These are phyloP conservation scores for Xylariales sp. DNA, from an alignment of 2,329 filamentous ascomycete species.

Conservation along the genomic window DNA sequence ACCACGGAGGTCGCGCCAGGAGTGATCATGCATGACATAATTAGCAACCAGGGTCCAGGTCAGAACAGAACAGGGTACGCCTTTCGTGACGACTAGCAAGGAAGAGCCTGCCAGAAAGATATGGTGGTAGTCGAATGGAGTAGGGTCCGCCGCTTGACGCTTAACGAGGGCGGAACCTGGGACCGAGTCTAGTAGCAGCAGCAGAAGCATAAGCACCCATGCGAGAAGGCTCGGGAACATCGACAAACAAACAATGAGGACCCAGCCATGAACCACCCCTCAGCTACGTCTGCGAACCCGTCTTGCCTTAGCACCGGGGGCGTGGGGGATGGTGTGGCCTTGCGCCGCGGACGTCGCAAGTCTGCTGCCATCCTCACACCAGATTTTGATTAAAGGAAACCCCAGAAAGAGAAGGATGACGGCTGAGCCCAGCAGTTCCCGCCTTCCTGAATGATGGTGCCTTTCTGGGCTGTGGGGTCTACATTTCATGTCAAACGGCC, in stretches of 20 bases:
- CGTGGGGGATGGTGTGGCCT: too few species aligned
- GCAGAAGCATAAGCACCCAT: too few species aligned
- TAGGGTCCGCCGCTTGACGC: slow-evolving; percentile 5
- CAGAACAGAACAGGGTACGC: slow-evolving; percentile 11
- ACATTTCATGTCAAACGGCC: slow-evolving; percentile 1
- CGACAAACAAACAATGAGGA: too few species aligned
- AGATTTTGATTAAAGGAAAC: slow-evolving; percentile 2
- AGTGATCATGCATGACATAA: slow-evolving; percentile 42
- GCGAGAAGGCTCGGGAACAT: too few species aligned
- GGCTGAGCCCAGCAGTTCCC: slow-evolving; percentile 2
- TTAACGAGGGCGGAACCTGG: background rate
- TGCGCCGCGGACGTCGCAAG: too few species aligned
- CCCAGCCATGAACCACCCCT: too few species aligned
- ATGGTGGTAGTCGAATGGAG: slow-evolving; percentile 7
- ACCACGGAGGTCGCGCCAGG: slow-evolving; percentile 28
- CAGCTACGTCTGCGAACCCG: too few species aligned
- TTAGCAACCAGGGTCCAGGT: slow-evolving; percentile 28
- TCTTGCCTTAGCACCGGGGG: too few species aligned
- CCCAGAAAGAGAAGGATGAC: background rate
- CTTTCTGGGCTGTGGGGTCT: slow-evolving; percentile 3
- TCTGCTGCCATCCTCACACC: too few species aligned
- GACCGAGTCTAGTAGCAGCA: slow-evolving; percentile 1
- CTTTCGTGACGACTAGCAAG: slow-evolving; percentile 11
- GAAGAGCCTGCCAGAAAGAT: slow-evolving; percentile 5
- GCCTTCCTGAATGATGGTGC: slow-evolving; percentile 7